phyloP scores from a whole-genome alignment of 441 rosid genomes.

The Corymbia calophylla region DNA sequence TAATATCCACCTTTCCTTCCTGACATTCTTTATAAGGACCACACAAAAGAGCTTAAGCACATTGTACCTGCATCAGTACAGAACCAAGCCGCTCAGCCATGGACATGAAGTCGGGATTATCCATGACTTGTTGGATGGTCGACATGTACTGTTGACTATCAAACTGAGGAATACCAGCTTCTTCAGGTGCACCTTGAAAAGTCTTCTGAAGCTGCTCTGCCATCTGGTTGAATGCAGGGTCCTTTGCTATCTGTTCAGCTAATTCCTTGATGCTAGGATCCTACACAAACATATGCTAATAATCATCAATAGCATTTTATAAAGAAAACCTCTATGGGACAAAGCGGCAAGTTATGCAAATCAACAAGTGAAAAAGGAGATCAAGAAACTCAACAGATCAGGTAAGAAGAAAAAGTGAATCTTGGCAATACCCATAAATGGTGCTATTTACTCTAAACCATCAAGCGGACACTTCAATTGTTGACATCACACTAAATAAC shows the following conservation, averaged over 20 bases:
- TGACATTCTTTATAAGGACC: not conserved
- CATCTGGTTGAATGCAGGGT: constrained; percentile 92
- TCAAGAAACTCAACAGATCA: not conserved
- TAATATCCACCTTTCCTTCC: not conserved
- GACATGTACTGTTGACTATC: constrained; percentile 68
- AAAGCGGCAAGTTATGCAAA: not conserved
- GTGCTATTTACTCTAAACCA: not conserved
- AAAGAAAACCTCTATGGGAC: not conserved
- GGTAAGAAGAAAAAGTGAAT: not conserved
- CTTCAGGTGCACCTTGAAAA: constrained; percentile 47
- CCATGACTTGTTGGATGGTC: constrained; percentile 95
- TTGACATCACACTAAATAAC: not conserved
- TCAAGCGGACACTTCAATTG: not conserved
- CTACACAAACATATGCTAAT: constrained; percentile 22
- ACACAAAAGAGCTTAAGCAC: not conserved
- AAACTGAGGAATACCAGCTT: constrained; percentile 59
- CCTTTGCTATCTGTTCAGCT: constrained; percentile 92
- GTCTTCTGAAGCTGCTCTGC: constrained; percentile 94
- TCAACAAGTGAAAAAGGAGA: not conserved
- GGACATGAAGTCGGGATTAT: constrained; percentile 79
- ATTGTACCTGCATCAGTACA: constrained; percentile 84
- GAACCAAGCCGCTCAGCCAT: constrained; percentile 96
- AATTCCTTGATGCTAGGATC: constrained; percentile 92
- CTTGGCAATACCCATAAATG: not conserved
- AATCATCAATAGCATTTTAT: not conserved